These are phyloP conservation scores for Colletotrichum sp. DNA, from an alignment of 2,329 filamentous ascomycete genomes.

Conservation along the genomic window DNA sequence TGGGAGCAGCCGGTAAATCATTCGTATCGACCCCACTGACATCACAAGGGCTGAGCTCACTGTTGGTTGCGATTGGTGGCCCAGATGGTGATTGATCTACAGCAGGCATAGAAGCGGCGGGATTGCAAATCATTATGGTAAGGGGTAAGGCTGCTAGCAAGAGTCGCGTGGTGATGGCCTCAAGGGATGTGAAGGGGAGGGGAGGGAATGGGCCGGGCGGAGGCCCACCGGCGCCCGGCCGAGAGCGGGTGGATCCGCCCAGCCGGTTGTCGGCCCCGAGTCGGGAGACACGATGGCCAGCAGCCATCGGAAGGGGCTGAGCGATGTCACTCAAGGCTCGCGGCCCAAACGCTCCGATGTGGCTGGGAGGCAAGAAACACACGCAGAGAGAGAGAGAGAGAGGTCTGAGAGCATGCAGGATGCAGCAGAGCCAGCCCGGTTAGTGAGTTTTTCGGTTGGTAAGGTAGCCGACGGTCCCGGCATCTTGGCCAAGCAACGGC, in stretches of 20 bases:
- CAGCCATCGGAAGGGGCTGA: neutral
- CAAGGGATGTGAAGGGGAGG: neutral
- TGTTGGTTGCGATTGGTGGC: neutral
- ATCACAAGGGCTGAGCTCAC: neutral
- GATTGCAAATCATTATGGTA: neutral
- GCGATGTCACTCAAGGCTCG: neutral
- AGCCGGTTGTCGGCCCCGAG: neutral
- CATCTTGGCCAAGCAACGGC: neutral
- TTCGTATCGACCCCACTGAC: neutral
- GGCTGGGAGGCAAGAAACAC: neutral
- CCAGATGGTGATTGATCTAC: slow-evolving; percentile 1
- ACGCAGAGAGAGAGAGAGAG: neutral
- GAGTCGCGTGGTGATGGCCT: neutral
- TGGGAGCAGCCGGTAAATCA: neutral
- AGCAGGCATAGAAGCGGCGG: slow-evolving; percentile 11
- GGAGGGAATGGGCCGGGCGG: neutral
- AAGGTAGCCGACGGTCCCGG: neutral
- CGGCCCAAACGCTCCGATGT: neutral
- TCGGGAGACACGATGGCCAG: neutral
- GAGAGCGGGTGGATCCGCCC: neutral
- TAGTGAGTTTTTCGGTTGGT: neutral
- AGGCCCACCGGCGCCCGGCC: neutral
- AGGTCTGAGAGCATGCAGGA: neutral
- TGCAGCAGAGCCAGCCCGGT: neutral
- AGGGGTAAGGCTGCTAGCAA: neutral